Evolutionary conservation across 106 monocot species (phyloP).

Genomic region (Gastrodia elata): DNA sequence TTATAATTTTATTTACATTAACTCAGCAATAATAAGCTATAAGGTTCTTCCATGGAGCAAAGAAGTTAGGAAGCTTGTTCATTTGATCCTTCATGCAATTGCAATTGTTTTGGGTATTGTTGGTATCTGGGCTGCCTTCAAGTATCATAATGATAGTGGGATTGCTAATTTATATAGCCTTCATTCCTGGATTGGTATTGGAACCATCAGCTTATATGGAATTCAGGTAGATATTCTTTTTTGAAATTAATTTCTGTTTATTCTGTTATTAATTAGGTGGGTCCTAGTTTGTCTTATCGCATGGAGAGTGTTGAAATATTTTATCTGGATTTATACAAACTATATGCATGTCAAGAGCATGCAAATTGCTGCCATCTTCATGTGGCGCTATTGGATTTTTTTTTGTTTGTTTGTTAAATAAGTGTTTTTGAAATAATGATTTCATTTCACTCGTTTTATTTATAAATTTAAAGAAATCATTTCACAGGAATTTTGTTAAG

Average conservation of each 20-base stretch:
- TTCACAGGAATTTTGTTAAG: not conserved
- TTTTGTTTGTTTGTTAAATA: too few species aligned
- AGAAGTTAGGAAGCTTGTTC: slow-evolving; percentile 62
- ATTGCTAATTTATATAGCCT: slow-evolving; percentile 83
- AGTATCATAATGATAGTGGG: slow-evolving; percentile 79
- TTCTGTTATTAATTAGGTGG: not conserved
- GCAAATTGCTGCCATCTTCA: too few species aligned
- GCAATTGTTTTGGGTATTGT: slow-evolving; percentile 58
- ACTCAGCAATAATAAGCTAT: slow-evolving; percentile 84
- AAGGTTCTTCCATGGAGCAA: slow-evolving; percentile 56
- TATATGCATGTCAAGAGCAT: too few species aligned
- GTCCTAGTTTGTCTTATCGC: not conserved
- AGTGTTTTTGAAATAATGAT: not conserved
- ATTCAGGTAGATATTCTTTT: slow-evolving; percentile 46
- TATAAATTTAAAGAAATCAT: not conserved
- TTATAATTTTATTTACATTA: slow-evolving; percentile 5
- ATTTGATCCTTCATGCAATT: slow-evolving; percentile 62
- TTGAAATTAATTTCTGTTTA: not conserved
- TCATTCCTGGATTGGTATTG: slow-evolving; percentile 94
- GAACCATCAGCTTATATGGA: slow-evolving; percentile 65
- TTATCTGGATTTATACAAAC: not conserved
- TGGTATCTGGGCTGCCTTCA: slow-evolving; percentile 85
- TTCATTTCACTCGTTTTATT: not conserved
- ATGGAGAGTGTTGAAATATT: not conserved
- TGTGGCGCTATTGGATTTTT: too few species aligned